Evolutionary conservation across 2,329 filamentous ascomycete genomes (phyloP).

Genomic region (Nannizziopsis barbatae): DNA sequence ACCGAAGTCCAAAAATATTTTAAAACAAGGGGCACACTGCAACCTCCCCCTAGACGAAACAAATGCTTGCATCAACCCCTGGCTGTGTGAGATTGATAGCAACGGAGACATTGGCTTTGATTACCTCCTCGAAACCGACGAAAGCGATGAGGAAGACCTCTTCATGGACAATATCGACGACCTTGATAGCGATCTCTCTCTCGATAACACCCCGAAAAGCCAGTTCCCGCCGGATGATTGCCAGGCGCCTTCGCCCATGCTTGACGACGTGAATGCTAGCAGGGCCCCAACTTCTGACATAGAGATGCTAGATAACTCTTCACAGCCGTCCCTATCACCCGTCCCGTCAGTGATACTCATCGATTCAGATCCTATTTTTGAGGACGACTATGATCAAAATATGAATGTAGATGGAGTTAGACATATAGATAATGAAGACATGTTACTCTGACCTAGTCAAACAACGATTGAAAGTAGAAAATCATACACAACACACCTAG

Average conservation of each 20-base stretch:
- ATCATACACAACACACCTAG: no score
- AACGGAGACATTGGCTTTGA: not conserved
- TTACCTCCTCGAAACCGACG: not conserved
- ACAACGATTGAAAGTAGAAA: no score
- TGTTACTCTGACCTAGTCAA: no score
- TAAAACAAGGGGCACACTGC: not conserved
- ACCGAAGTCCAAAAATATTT: not conserved
- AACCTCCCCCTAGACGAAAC: not conserved
- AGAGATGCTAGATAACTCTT: constrained; percentile 1
- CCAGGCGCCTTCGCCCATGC: constrained; percentile 3
- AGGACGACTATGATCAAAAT: not conserved
- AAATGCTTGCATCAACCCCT: not conserved
- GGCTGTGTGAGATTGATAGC: not conserved
- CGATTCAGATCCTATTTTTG: constrained; percentile 5
- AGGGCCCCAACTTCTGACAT: not conserved
- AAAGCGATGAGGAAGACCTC: not conserved
- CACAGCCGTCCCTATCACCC: not conserved
- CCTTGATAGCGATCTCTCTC: not conserved
- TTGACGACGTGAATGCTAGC: not conserved
- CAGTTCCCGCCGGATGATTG: no score
- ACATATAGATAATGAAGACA: not conserved
- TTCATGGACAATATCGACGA: not conserved
- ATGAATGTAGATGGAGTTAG: constrained; percentile 1
- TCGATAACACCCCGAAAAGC: not conserved
- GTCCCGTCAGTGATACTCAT: not conserved